Base-by-base conservation (phyloP, 768 basidiomycete species). In the Lactifluus hygrophoroides region DNA sequence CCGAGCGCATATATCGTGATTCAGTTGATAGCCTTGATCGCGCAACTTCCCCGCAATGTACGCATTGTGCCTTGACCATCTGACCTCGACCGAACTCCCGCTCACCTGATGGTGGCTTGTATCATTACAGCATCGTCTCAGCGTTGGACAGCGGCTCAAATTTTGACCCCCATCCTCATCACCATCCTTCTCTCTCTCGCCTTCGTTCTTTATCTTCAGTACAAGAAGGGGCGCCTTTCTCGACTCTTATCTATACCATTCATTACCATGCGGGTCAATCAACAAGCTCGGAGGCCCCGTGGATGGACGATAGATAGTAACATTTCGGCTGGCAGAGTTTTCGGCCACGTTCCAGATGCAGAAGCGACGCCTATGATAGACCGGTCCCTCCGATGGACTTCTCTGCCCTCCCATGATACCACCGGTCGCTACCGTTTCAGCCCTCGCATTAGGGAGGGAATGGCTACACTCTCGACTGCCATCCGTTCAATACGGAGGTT, bases 91-190 rank as follows among this genome's bases (percentile, higher is more conserved):
- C 35, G 47, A 30, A 46, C 48, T 50, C 30, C 11, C 54, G 13
- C 45, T 42, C 37, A 2, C 25, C 28, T 51, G 59, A 60, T 60
- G 49, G 59, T 37, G 54, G 48, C 30, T 56, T 55, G 49, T 40
- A 38, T 46, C 44, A 56, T 56, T 40, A 60, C 59, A 60, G 59
- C 59, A 60, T 56, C 59, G 27, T n/a, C n/a, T n/a, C 10, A 8
- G 13, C 17, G 19, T 45, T 56, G 54, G 59, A 47, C 43, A 17
- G 9, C 35, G 7, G 25, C 23, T 25, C 59, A 60, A 56, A 56
- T 60, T 27, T 51, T 60, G n/a, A 46, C 49, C 35, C 59, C 59
- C 37, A 45, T 60, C 19, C 42, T 56, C 9, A 14, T 60, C 19
- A 28, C 28, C 28, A 5, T 60, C 23, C 4, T 10, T 19, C 30